A percentile compares a stretch with the other conserved stretches of the same genome.
phyloP scores from a whole-genome alignment of 2,329 filamentous ascomycete genomes.

The Bipolaris bicolor region DNA sequence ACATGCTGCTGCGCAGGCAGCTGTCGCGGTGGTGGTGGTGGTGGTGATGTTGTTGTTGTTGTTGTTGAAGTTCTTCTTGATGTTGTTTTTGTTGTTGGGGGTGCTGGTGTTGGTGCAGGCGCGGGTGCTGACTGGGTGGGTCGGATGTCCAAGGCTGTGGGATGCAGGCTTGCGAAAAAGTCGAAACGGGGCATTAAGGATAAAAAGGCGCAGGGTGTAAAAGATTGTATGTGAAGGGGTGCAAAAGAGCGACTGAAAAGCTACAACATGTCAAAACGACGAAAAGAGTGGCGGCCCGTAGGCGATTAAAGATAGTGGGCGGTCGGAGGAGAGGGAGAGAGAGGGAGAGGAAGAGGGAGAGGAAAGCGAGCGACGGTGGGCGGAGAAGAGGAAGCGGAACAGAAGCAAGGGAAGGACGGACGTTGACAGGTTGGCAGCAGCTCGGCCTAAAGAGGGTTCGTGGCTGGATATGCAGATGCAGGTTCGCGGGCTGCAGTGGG shows the following conservation, averaged over 20 bases:
- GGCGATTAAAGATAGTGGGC: slow-evolving; percentile 43
- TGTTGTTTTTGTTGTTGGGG: background rate
- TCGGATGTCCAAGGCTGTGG: slow-evolving; percentile 30
- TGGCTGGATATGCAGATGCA: slow-evolving; percentile 32
- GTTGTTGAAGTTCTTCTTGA: background rate
- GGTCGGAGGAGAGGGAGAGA: slow-evolving; percentile 19
- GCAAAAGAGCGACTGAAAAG: slow-evolving; percentile 44
- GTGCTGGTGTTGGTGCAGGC: slow-evolving; percentile 7
- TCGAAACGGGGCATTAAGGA: slow-evolving; percentile 44
- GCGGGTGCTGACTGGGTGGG: slow-evolving; percentile 15
- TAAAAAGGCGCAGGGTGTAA: slow-evolving; percentile 19
- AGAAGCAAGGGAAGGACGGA: slow-evolving; percentile 30
- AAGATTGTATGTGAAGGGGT: slow-evolving; percentile 26
- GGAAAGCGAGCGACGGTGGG: background rate
- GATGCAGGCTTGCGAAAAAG: slow-evolving; percentile 28
- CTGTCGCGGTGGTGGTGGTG: background rate
- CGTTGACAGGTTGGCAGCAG: slow-evolving; percentile 28
- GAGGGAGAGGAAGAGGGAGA: slow-evolving; percentile 25
- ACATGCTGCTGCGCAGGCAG: slow-evolving; percentile 39
- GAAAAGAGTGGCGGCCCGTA: slow-evolving; percentile 43
- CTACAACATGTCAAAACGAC: slow-evolving; percentile 36
- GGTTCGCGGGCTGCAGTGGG: slow-evolving; percentile 36
- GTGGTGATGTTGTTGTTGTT: background rate
- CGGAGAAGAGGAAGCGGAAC: slow-evolving; percentile 38
- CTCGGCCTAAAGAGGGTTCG: slow-evolving; percentile 35